Evolutionary conservation across 768 basidiomycete species (phyloP).

Genomic region (Macrolepiota fuliginosa): DNA sequence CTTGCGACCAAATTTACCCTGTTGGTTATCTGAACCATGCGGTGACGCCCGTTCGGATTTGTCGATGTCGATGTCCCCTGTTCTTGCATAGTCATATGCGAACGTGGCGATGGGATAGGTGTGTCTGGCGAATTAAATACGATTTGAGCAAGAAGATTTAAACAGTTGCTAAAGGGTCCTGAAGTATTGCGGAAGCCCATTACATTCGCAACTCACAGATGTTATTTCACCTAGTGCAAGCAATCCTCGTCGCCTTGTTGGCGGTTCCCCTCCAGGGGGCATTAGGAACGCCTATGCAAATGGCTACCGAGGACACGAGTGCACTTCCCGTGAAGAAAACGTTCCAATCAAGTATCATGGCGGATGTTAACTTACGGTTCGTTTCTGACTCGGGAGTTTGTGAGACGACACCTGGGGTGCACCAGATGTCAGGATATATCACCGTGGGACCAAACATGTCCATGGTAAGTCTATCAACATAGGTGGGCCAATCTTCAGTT

Average conservation of each 20-base stretch:
- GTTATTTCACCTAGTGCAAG: neutral
- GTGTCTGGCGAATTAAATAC: neutral
- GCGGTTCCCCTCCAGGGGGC: neutral
- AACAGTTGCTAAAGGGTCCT: neutral
- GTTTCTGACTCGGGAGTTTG: constrained; percentile 60
- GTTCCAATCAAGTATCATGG: constrained; percentile 19
- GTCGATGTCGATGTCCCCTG: neutral
- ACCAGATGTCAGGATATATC: constrained; percentile 61
- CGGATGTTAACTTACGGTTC: constrained; percentile 39
- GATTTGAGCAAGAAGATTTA: neutral
- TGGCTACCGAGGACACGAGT: constrained; percentile 5
- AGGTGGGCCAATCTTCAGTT: neutral
- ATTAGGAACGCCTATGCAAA: constrained; percentile 8
- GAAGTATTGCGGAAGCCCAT: neutral
- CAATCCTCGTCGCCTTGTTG: neutral
- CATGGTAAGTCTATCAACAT: constrained; percentile 37
- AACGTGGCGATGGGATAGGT: neutral
- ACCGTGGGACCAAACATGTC: constrained; percentile 57
- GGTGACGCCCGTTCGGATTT: neutral
- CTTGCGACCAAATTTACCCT: neutral
- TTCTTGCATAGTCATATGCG: neutral
- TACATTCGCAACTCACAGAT: neutral
- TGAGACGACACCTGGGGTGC: constrained; percentile 61
- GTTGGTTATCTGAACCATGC: neutral
- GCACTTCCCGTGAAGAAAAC: constrained; percentile 10